Conservation (phyloP, 1,284 basidiomycete genomes). For the Apiotrichum gamsii region DNA sequence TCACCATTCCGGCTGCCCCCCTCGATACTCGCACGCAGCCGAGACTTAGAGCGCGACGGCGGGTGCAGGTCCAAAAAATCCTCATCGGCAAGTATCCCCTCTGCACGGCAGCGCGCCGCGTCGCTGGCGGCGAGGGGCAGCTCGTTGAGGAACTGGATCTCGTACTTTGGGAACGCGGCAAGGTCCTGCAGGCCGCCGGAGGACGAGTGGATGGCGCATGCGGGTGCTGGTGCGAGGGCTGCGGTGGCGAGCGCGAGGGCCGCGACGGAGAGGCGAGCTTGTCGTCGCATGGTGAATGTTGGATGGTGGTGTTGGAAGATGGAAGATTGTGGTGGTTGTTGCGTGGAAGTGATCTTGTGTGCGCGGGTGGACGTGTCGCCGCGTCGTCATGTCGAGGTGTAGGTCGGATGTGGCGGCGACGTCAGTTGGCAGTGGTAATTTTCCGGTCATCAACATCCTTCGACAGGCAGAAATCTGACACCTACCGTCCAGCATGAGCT, state of each 20-base stretch:
- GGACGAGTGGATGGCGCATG: constrained; percentile 14
- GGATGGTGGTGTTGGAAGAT: no score
- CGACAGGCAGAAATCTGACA: no score
- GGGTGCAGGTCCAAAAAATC: constrained; percentile 63
- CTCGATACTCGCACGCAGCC: constrained; percentile 54
- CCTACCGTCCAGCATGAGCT: no score
- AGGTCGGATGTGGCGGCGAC: no score
- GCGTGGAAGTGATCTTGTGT: no score
- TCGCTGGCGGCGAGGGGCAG: constrained; percentile 68
- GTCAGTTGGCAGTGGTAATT: no score
- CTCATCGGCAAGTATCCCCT: constrained; percentile 61
- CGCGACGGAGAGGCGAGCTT: no score
- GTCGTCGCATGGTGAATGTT: no score
- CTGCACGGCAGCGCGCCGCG: constrained; percentile 61
- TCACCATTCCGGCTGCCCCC: constrained; percentile 36
- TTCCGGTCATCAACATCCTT: no score
- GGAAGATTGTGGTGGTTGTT: background rate
- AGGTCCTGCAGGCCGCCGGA: constrained; percentile 55
- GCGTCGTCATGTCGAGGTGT: no score
- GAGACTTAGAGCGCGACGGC: no score
- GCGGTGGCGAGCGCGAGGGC: constrained; percentile 25
- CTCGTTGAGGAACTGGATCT: constrained; percentile 71
- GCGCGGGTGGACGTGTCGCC: no score
- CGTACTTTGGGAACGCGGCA: constrained; percentile 75
- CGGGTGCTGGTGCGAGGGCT: constrained; percentile 7